Evolutionary conservation across 192 early-diverging fungal species (phyloP).

Genomic region (Dissophora ornata): DNA sequence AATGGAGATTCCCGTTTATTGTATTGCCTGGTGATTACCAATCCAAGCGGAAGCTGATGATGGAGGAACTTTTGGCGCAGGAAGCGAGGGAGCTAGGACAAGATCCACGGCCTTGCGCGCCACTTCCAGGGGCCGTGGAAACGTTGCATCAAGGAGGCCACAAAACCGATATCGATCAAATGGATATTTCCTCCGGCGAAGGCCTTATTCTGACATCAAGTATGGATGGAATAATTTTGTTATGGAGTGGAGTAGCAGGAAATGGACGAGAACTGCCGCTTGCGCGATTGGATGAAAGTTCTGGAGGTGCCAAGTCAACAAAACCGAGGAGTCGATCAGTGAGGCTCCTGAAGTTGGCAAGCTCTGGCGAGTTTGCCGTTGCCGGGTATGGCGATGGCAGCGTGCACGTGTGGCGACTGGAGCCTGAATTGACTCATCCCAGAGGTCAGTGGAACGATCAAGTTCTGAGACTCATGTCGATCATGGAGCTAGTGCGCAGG

Average conservation of each 20-base stretch:
- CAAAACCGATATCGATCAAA: slow-evolving; percentile 48
- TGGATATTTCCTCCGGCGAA: slow-evolving; percentile 18
- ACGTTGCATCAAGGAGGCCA: slow-evolving; percentile 36
- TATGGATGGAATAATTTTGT: slow-evolving; percentile 37
- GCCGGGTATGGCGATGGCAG: slow-evolving; percentile 31
- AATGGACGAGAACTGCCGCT: slow-evolving; percentile 16
- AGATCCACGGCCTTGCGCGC: slow-evolving; percentile 22
- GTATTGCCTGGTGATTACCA: slow-evolving; percentile 50
- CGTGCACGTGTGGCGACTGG: slow-evolving; percentile 24
- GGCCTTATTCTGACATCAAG: slow-evolving; percentile 37
- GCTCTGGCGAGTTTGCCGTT: slow-evolving; percentile 20
- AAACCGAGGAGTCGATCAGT: slow-evolving; percentile 12
- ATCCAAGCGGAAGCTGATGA: slow-evolving; percentile 51
- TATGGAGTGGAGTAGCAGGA: slow-evolving; percentile 21
- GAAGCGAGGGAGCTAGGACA: slow-evolving; percentile 39
- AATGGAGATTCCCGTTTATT: slow-evolving; percentile 52
- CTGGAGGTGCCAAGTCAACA: neutral
- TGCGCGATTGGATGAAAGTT: slow-evolving; percentile 17
- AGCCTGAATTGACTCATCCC: neutral
- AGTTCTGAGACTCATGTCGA: neutral
- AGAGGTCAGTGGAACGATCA: neutral
- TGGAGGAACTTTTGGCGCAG: slow-evolving; percentile 39
- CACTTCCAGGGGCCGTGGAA: slow-evolving; percentile 37
- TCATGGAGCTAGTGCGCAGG: neutral
- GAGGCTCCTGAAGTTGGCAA: slow-evolving; percentile 24